Evolutionary conservation across 768 basidiomycete species (phyloP).

Genomic region (Auriscalpium orientale): DNA sequence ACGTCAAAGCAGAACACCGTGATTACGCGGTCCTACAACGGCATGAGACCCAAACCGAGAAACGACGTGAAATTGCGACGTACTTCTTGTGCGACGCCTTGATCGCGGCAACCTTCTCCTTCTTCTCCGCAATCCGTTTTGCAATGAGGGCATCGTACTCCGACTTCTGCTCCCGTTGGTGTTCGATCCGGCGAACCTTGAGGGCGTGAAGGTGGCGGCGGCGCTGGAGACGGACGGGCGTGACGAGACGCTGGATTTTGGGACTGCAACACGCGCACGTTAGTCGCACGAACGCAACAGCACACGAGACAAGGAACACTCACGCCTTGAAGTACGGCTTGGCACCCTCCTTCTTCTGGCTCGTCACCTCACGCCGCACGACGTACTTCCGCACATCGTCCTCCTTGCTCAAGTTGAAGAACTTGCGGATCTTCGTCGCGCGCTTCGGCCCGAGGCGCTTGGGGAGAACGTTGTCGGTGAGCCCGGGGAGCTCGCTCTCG

Average conservation of each 20-base stretch:
- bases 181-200: constrained; percentile 80
- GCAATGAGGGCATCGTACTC: constrained; percentile 84
- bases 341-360: constrained; percentile 78
- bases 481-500: constrained; percentile 78
- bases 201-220: constrained; percentile 87
- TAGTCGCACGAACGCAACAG: background rate
- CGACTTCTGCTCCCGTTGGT: constrained; percentile 90
- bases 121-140: constrained; percentile 91
- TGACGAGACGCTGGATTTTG: constrained; percentile 96
- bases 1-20: background rate
- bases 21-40: constrained; percentile 9
- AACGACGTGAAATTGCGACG: constrained; percentile 11
- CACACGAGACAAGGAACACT: constrained; percentile 26
- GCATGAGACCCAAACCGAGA: background rate
- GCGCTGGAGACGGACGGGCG: constrained; percentile 91
- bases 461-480: constrained; percentile 88
- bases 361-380: constrained; percentile 84
- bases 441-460: constrained; percentile 97
- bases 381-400: constrained; percentile 99
- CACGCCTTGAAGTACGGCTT: constrained; percentile 98
- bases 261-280: constrained; percentile 42
- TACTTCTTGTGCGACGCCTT: constrained; percentile 78
- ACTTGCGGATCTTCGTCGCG: constrained; percentile 92
- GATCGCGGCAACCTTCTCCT: constrained; percentile 82
- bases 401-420: constrained; percentile 97